Conservation (phyloP, 2,329 filamentous ascomycete species). For the Epichloe coenophiala region DNA sequence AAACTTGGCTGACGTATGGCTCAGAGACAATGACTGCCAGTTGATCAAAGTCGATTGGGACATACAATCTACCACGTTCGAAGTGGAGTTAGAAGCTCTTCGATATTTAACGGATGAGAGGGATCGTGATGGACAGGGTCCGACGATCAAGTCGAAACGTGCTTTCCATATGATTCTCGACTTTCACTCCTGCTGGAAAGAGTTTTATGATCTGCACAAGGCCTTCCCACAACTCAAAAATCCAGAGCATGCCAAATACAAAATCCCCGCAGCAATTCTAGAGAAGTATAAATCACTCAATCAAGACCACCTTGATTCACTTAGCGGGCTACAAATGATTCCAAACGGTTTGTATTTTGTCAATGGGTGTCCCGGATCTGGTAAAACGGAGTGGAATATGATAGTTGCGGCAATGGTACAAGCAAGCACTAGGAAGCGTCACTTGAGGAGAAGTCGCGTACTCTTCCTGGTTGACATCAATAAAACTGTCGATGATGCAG, state of each 20-base stretch:
- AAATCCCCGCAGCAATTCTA: slow-evolving; percentile 14
- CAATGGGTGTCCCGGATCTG: slow-evolving; percentile 32
- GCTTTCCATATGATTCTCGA: slow-evolving; percentile 21
- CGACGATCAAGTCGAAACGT: slow-evolving; percentile 10
- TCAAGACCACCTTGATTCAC: slow-evolving; percentile 23
- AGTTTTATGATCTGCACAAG: slow-evolving; percentile 12
- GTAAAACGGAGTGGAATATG: slow-evolving; percentile 35
- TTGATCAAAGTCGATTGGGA: slow-evolving; percentile 17
- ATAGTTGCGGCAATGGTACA: slow-evolving; percentile 25
- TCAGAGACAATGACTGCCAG: slow-evolving; percentile 9
- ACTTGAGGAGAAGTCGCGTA: slow-evolving; percentile 18
- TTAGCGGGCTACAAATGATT: slow-evolving; percentile 20
- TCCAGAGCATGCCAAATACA: slow-evolving; percentile 9
- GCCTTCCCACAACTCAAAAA: slow-evolving; percentile 21
- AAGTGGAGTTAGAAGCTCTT: slow-evolving; percentile 20
- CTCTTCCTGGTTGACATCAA: slow-evolving; percentile 35
- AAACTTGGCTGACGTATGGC: slow-evolving; percentile 7
- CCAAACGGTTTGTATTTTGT: slow-evolving; percentile 30
- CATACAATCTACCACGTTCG: slow-evolving; percentile 14
- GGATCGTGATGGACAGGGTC: slow-evolving; percentile 8
- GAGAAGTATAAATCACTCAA: slow-evolving; percentile 22
- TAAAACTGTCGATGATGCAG: slow-evolving; percentile 31
- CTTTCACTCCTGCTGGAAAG: slow-evolving; percentile 13
- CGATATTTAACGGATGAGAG: slow-evolving; percentile 12
- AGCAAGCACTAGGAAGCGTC: slow-evolving; percentile 13